These are phyloP conservation scores for Yamadazyma insecticola DNA, from an alignment of 805 yeast species.

Conservation along the genomic window DNA sequence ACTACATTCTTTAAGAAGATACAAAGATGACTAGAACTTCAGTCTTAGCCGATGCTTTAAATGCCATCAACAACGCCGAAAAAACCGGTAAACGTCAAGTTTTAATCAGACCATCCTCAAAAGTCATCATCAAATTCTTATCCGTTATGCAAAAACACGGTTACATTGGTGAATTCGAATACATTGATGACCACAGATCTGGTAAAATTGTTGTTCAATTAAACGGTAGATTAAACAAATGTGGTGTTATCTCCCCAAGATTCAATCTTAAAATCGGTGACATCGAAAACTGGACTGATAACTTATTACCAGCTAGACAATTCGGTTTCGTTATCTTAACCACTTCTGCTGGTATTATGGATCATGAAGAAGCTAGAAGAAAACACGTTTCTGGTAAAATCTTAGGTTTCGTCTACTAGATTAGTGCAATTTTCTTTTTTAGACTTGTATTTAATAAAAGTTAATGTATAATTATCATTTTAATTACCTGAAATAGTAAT, in stretches of 20 bases:
- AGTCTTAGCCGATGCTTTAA: conserved; percentile 97
- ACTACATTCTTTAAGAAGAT: no score
- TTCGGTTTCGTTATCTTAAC: conserved; percentile 97
- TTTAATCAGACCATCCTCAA: conserved; percentile 95
- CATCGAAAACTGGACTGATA: conserved; percentile 97
- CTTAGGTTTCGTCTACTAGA: conserved; percentile 94
- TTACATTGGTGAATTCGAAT: conserved; percentile 98
- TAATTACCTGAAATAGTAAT: no score
- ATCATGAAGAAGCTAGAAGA: conserved; percentile 99
- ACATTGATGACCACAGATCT: conserved; percentile 98
- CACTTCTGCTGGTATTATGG: conserved; percentile 99
- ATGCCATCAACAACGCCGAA: conserved; percentile 98
- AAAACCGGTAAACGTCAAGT: conserved; percentile 99
- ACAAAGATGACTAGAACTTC: conserved; percentile 91
- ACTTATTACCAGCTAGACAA: conserved; percentile 98
- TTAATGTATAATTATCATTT: conserved; percentile 1
- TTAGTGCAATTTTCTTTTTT: not conserved
- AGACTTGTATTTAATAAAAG: not conserved
- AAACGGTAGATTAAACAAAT: conserved; percentile 98
- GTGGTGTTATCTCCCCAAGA: conserved; percentile 98
- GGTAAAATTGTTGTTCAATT: conserved; percentile 96
- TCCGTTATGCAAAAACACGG: conserved; percentile 98
- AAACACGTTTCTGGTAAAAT: conserved; percentile 99
- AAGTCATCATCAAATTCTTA: conserved; percentile 95
- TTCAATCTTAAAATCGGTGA: conserved; percentile 94